Conservation (phyloP, 1,139 yeast species). For the Yamadazyma pseudoaaseri region DNA sequence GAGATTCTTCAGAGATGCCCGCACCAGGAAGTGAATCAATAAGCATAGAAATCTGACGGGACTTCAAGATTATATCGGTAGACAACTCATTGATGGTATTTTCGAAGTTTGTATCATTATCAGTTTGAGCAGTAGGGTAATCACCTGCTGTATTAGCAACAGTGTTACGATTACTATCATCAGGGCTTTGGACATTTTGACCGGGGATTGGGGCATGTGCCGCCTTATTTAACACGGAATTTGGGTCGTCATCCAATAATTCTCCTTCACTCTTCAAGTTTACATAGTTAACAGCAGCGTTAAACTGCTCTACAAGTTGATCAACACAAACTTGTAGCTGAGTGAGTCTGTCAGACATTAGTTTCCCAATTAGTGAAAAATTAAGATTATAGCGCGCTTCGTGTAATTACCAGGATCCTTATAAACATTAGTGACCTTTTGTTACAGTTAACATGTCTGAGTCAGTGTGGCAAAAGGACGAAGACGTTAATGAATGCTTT, state of each 20-base stretch:
- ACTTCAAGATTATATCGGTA: slow-evolving; percentile 78
- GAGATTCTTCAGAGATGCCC: slow-evolving; percentile 78
- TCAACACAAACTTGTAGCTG: slow-evolving; percentile 91
- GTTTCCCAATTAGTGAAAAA: too few relatives aligned
- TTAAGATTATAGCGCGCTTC: too few relatives aligned
- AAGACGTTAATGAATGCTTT: slow-evolving; percentile 55
- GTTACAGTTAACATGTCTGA: neutral
- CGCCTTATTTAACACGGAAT: slow-evolving; percentile 40
- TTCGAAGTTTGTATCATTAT: slow-evolving; percentile 34
- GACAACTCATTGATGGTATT: slow-evolving; percentile 71
- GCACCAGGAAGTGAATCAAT: slow-evolving; percentile 93
- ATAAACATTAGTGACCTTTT: too few relatives aligned
- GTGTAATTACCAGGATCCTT: too few relatives aligned
- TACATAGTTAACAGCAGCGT: slow-evolving; percentile 84
- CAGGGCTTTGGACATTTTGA: slow-evolving; percentile 18
- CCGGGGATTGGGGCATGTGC: slow-evolving; percentile 48
- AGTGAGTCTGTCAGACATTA: slow-evolving; percentile 84
- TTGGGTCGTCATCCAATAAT: slow-evolving; percentile 37
- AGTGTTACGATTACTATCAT: slow-evolving; percentile 7
- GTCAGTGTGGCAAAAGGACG: slow-evolving; percentile 78
- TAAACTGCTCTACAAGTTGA: slow-evolving; percentile 87
- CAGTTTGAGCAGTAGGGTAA: slow-evolving; percentile 17
- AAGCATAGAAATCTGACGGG: slow-evolving; percentile 81
- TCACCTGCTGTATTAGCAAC: slow-evolving; percentile 14
- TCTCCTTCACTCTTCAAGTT: slow-evolving; percentile 50